Percentiles rank a stretch among this genome's conserved stretches.
These are phyloP conservation scores for Colletotrichum tabaci DNA, from an alignment of 2,329 filamentous ascomycete genomes.

Conservation along the genomic window DNA sequence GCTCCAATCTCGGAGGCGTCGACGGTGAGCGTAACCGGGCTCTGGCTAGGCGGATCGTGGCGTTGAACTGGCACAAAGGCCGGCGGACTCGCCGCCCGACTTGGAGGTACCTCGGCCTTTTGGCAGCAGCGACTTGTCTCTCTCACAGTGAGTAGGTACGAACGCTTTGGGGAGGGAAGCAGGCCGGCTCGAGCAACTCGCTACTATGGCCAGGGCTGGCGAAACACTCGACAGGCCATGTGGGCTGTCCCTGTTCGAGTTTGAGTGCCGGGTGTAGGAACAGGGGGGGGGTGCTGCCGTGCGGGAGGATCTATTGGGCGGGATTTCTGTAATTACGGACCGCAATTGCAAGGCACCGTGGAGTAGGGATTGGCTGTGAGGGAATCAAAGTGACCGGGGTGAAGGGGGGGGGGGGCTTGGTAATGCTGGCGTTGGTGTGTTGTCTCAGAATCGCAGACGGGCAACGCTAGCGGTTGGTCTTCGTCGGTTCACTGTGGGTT, in stretches of 20 bases:
- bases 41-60: constrained; percentile 26
- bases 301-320: constrained; percentile 39
- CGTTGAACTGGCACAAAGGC: constrained; percentile 23
- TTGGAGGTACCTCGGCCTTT: constrained; percentile 14
- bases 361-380: constrained; percentile 31
- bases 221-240: constrained; percentile 40
- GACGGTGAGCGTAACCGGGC: constrained; percentile 29
- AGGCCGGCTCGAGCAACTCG: constrained; percentile 26
- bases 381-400: constrained; percentile 11
- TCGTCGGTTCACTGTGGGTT: background rate
- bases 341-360: constrained; percentile 31
- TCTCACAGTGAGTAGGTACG: no score
- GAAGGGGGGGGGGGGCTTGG: constrained; percentile 3
- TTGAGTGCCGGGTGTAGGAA: constrained; percentile 41
- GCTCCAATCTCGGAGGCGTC: constrained; percentile 34
- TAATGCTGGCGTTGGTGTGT: constrained; percentile 15
- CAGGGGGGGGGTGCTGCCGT: constrained; percentile 23
- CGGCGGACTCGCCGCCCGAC: background rate
- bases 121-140: constrained; percentile 2
- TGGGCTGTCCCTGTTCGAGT: constrained; percentile 42
- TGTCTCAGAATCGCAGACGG: constrained; percentile 17
- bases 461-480: constrained; percentile 9
- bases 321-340: constrained; percentile 37
- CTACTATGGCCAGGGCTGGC: constrained; percentile 34
- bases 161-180: background rate